These are phyloP conservation scores for Penicillium cataractarum DNA, from an alignment of 495 filamentous ascomycete species.

Conservation along the genomic window DNA sequence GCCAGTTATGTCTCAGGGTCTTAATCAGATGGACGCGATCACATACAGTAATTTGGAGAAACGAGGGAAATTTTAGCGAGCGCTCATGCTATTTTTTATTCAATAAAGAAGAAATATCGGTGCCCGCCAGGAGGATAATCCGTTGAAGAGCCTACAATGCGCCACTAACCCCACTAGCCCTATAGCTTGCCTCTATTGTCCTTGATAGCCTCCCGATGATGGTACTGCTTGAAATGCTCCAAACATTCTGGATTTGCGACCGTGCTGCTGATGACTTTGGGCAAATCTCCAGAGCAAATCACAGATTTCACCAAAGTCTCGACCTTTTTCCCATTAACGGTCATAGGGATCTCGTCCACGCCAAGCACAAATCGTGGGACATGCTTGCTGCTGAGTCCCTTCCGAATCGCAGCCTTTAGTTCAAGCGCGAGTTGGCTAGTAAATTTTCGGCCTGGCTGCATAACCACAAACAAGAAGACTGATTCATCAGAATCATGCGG, in stretches of 20 bases:
- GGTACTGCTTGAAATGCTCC: conserved; percentile 24
- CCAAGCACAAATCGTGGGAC: conserved; percentile 74
- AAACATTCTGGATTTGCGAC: conserved; percentile 25
- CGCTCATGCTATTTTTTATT: background rate
- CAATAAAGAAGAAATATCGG: background rate
- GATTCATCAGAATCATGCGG: conserved; percentile 66
- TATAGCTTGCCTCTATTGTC: conserved; percentile 19
- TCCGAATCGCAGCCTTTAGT: conserved; percentile 61
- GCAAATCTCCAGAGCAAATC: conserved; percentile 47
- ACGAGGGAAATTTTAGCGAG: background rate
- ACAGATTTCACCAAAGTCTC: conserved; percentile 77
- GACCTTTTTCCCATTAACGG: conserved; percentile 80
- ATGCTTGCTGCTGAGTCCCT: conserved; percentile 66
- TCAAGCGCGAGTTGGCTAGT: conserved; percentile 53
- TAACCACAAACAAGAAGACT: conserved; percentile 72
- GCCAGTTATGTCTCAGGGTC: background rate
- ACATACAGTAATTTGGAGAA: background rate
- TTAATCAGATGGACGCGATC: background rate
- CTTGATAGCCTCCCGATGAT: conserved; percentile 10
- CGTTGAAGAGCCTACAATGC: background rate
- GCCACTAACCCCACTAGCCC: background rate
- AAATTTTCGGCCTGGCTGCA: conserved; percentile 63
- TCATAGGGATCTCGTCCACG: conserved; percentile 72
- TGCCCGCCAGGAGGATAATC: background rate
- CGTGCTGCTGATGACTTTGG: conserved; percentile 25